Evolutionary conservation across 2,329 filamentous ascomycete species (phyloP).

Genomic region (Diaporthe sp.): DNA sequence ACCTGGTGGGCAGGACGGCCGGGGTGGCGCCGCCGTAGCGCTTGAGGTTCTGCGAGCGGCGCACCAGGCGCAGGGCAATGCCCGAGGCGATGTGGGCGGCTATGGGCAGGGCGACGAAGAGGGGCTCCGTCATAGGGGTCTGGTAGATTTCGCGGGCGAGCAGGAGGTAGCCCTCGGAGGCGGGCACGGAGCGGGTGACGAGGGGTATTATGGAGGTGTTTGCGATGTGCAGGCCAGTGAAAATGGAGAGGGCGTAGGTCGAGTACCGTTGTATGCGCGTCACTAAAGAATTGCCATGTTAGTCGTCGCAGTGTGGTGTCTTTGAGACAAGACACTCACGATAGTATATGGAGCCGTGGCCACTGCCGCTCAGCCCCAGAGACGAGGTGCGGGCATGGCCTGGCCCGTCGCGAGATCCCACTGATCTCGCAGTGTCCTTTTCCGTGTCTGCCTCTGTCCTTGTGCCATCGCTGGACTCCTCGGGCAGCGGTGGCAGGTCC

Average conservation of each 20-base stretch:
- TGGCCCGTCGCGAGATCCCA: conserved; percentile 2
- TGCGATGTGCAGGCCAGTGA: conserved; percentile 81
- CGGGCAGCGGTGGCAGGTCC: conserved; percentile 57
- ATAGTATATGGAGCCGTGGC: conserved; percentile 82
- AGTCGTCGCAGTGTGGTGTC: not conserved
- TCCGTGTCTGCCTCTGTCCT: conserved; percentile 15
- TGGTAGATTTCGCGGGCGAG: conserved; percentile 95
- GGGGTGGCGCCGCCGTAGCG: conserved; percentile 81
- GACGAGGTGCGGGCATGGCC: conserved; percentile 53
- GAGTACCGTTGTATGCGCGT: conserved; percentile 88
- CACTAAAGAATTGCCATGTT: conserved; percentile 56
- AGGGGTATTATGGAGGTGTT: conserved; percentile 89
- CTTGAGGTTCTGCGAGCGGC: conserved; percentile 77
- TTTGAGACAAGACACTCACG: conserved; percentile 64
- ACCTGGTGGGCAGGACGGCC: conserved; percentile 60
- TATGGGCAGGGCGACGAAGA: conserved; percentile 83
- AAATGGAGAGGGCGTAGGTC: conserved; percentile 85
- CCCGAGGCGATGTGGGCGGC: conserved; percentile 83
- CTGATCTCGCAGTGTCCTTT: conserved; percentile 21
- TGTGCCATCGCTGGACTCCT: conserved; percentile 47
- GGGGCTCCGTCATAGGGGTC: conserved; percentile 82
- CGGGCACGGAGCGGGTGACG: conserved; percentile 77
- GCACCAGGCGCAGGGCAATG: conserved; percentile 80
- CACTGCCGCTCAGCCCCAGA: conserved; percentile 71
- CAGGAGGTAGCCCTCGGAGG: conserved; percentile 87